phyloP scores from a whole-genome alignment of 306 rosid species.

The Cicer bijugum region DNA sequence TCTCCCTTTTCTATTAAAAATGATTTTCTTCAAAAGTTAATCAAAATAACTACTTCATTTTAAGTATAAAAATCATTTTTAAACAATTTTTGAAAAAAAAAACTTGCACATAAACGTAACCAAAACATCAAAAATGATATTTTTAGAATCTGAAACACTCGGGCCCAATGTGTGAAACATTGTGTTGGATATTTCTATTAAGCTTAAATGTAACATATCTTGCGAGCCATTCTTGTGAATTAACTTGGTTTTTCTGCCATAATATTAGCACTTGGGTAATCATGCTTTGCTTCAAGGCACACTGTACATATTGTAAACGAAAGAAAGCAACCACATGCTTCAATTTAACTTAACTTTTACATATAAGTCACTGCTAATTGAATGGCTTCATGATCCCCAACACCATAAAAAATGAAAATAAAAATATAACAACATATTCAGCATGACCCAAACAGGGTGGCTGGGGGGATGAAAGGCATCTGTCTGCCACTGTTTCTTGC shows the following conservation, averaged over 20 bases:
- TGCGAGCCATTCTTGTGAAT: background rate
- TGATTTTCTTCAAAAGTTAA: too few species aligned
- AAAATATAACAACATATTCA: background rate
- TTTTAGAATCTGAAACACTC: too few species aligned
- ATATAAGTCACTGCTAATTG: background rate
- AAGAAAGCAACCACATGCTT: conserved; percentile 8
- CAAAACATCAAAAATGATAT: too few species aligned
- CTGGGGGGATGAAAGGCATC: background rate
- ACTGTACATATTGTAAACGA: background rate
- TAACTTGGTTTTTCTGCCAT: background rate
- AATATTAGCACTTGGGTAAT: background rate
- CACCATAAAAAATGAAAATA: background rate
- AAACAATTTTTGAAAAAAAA: too few species aligned
- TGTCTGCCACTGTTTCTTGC: conserved; percentile 6
- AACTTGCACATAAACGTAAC: too few species aligned
- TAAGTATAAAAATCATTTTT: too few species aligned
- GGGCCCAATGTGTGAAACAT: too few species aligned
- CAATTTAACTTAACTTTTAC: background rate
- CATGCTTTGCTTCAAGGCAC: conserved; percentile 1
- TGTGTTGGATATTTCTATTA: background rate
- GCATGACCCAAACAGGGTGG: conserved; percentile 12
- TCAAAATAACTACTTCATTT: too few species aligned
- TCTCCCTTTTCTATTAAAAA: too few species aligned
- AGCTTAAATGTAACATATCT: conserved; percentile 6
- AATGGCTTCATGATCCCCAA: background rate